phyloP scores from a whole-genome alignment of 2,329 filamentous ascomycete genomes.

The Colletotrichum noveboracense region DNA sequence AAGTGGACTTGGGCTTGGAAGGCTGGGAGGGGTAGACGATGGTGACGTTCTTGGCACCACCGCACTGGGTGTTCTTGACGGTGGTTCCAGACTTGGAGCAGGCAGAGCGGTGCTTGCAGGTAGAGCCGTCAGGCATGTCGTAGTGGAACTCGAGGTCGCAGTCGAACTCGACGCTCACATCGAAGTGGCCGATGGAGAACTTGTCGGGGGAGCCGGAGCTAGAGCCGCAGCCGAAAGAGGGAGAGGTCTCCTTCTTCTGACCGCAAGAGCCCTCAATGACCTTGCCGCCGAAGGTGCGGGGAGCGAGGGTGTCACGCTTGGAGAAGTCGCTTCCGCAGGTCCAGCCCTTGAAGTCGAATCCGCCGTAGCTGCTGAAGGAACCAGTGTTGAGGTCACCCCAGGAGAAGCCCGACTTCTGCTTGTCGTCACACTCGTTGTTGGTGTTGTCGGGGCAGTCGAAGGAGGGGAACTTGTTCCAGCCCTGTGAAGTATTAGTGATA shows the following conservation, averaged over 20 bases:
- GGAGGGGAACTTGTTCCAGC: constrained; percentile 30
- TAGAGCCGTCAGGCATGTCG: constrained; percentile 80
- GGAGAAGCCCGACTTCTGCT: constrained; percentile 74
- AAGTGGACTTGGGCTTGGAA: constrained; percentile 60
- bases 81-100: constrained; percentile 73
- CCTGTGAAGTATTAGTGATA: constrained; percentile 17
- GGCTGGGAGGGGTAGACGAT: constrained; percentile 68
- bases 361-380: constrained; percentile 68
- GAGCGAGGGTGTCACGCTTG: constrained; percentile 63
- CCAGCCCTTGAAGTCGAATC: constrained; percentile 78
- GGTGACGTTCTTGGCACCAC: constrained; percentile 83
- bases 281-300: constrained; percentile 61
- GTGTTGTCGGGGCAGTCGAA: constrained; percentile 75
- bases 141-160: constrained; percentile 86
- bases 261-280: constrained; percentile 63
- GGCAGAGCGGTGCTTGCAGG: constrained; percentile 77
- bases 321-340: constrained; percentile 63
- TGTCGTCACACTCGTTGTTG: constrained; percentile 77
- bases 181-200: constrained; percentile 79
- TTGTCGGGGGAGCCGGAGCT: constrained; percentile 46
- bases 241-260: constrained; percentile 50
- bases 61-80: constrained; percentile 87
- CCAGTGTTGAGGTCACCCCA: constrained; percentile 70
- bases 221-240: constrained; percentile 61
- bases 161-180: constrained; percentile 77